phyloP scores from a whole-genome alignment of 345 rosid genomes.

The Sisymbrium irio region DNA sequence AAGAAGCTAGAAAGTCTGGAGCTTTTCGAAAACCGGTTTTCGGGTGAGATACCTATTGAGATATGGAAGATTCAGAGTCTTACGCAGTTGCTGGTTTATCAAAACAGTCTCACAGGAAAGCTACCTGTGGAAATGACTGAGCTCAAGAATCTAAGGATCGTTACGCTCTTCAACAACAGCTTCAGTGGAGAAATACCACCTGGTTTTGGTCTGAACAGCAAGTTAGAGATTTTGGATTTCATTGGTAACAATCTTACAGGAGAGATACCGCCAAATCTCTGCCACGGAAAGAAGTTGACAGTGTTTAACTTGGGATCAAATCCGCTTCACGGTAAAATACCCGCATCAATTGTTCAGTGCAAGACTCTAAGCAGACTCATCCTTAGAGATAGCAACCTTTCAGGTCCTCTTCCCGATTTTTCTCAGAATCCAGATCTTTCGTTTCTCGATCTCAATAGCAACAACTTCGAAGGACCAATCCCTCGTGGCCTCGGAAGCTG shows the following conservation, averaged over 20 bases:
- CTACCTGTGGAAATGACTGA: conserved; percentile 58
- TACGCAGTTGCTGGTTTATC: conserved; percentile 46
- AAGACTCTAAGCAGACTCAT: conserved; percentile 54
- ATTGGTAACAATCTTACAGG: conserved; percentile 60
- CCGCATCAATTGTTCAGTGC: conserved; percentile 49
- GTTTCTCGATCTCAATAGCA: conserved; percentile 47
- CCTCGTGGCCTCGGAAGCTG: conserved; percentile 55
- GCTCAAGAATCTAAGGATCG: conserved; percentile 50
- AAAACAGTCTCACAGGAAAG: conserved; percentile 59
- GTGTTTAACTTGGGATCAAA: conserved; percentile 56
- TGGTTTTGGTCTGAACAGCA: conserved; percentile 63
- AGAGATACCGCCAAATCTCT: conserved; percentile 57
- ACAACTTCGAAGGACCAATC: conserved; percentile 54
- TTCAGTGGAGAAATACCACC: conserved; percentile 63
- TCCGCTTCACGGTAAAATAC: conserved; percentile 57
- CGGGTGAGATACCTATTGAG: conserved; percentile 62
- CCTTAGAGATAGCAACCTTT: conserved; percentile 47
- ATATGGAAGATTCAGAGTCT: conserved; percentile 68
- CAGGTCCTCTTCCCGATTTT: conserved; percentile 58
- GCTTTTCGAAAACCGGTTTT: conserved; percentile 54
- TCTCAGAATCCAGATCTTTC: conserved; percentile 39
- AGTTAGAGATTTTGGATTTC: conserved; percentile 56
- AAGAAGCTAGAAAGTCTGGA: conserved; percentile 48
- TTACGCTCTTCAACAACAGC: conserved; percentile 53
- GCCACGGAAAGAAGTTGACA: conserved; percentile 45